Evolutionary conservation across 495 filamentous ascomycete species (phyloP).

Genomic region (Aspergillus baeticus): DNA sequence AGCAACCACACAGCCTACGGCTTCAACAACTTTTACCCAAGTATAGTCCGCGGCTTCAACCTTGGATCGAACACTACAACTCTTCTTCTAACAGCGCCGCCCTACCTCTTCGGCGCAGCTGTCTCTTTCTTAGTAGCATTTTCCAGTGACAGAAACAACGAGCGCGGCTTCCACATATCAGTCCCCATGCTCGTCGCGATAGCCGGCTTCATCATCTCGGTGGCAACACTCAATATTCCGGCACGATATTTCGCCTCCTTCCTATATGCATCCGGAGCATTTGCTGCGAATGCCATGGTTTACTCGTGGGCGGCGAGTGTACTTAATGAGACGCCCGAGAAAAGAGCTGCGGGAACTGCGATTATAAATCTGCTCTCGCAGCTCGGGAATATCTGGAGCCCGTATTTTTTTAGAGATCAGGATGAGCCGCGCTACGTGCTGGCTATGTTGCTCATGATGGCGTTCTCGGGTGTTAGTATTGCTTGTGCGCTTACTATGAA

Average conservation of each 20-base stretch:
- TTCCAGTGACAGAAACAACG: slow-evolving; percentile 71
- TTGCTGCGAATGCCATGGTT: background rate
- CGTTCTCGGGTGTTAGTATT: background rate
- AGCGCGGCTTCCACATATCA: slow-evolving; percentile 70
- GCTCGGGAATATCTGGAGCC: background rate
- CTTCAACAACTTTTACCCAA: slow-evolving; percentile 70
- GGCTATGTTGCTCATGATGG: background rate
- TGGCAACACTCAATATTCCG: slow-evolving; percentile 36
- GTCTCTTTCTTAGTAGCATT: slow-evolving; percentile 66
- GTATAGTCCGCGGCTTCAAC: slow-evolving; percentile 59
- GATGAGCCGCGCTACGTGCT: background rate
- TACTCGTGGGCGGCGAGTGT: background rate
- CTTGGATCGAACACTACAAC: slow-evolving; percentile 60
- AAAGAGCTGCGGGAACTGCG: background rate
- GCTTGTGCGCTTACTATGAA: background rate
- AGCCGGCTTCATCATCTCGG: slow-evolving; percentile 66
- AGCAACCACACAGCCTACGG: background rate
- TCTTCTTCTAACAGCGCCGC: slow-evolving; percentile 70
- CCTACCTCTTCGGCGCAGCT: slow-evolving; percentile 66
- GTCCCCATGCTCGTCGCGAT: slow-evolving; percentile 65
- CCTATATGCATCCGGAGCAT: background rate
- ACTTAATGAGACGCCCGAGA: background rate
- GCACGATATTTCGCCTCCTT: background rate
- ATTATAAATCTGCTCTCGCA: background rate
- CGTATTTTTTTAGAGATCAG: background rate